Conservation (phyloP, 2,329 filamentous ascomycete genomes). For the Ascochyta clinopodiicola region DNA sequence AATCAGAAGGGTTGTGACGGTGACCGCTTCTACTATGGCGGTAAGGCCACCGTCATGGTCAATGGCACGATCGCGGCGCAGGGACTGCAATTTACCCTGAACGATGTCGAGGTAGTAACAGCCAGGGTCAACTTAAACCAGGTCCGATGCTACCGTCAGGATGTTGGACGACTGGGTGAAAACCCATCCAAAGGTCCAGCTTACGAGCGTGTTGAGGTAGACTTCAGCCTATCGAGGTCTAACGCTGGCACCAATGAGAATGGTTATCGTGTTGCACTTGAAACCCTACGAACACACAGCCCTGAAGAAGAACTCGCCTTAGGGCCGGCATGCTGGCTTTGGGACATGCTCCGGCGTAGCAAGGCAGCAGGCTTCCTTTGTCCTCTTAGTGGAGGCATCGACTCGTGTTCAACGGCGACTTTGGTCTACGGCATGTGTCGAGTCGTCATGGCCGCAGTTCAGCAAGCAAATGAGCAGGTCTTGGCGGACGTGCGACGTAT, state of each 20-base stretch:
- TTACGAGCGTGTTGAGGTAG: constrained; percentile 55
- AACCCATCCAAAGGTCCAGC: constrained; percentile 60
- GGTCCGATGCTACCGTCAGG: constrained; percentile 66
- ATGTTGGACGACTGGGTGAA: constrained; percentile 58
- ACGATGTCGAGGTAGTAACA: constrained; percentile 59
- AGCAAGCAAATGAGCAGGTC: constrained; percentile 60
- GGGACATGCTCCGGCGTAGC: constrained; percentile 65
- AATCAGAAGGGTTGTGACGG: constrained; percentile 63
- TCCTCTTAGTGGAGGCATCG: constrained; percentile 66
- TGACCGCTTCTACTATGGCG: constrained; percentile 46
- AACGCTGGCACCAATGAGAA: constrained; percentile 53
- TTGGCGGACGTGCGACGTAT: constrained; percentile 61
- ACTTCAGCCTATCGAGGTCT: constrained; percentile 53
- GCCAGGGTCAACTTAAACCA: constrained; percentile 69
- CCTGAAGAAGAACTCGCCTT: constrained; percentile 70
- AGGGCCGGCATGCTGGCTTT: constrained; percentile 69
- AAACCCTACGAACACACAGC: constrained; percentile 60
- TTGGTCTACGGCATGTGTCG: constrained; percentile 57
- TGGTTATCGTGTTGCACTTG: constrained; percentile 53
- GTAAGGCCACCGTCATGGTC: constrained; percentile 67
- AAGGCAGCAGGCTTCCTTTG: constrained; percentile 62
- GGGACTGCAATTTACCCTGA: constrained; percentile 69
- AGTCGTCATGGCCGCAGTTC: constrained; percentile 61
- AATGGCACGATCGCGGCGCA: constrained; percentile 70
- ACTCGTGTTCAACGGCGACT: constrained; percentile 57